Conservation (phyloP, 768 basidiomycete genomes). For the Lepiota brunneoincarnata region DNA sequence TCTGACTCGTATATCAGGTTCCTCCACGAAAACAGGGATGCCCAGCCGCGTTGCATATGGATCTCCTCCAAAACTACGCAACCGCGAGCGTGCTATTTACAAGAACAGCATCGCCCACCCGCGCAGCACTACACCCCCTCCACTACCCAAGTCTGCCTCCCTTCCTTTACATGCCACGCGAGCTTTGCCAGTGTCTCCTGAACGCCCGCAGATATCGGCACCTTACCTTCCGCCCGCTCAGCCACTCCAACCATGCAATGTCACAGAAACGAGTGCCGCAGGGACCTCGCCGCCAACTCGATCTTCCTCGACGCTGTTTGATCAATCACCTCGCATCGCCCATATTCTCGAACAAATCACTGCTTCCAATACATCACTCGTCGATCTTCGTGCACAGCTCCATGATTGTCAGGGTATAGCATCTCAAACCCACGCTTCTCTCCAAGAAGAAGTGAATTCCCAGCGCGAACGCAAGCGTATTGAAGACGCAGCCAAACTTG, state of each 20-base stretch:
- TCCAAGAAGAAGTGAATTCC: slow-evolving; percentile 74
- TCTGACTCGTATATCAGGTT: slow-evolving; percentile 30
- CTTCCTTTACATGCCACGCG: slow-evolving; percentile 72
- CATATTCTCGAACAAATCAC: slow-evolving; percentile 78
- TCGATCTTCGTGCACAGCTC: slow-evolving; percentile 71
- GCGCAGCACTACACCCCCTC: slow-evolving; percentile 77
- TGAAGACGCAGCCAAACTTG: slow-evolving; percentile 77
- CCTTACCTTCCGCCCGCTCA: slow-evolving; percentile 27
- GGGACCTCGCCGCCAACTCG: slow-evolving; percentile 30
- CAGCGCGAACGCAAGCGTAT: slow-evolving; percentile 73
- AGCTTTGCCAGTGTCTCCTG: slow-evolving; percentile 27
- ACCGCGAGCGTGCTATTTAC: slow-evolving; percentile 54
- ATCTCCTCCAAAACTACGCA: slow-evolving; percentile 54
- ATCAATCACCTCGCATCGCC: slow-evolving; percentile 67
- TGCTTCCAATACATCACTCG: slow-evolving; percentile 53
- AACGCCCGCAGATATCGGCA: slow-evolving; percentile 25
- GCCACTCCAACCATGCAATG: slow-evolving; percentile 14
- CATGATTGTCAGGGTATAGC: slow-evolving; percentile 56
- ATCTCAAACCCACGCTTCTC: slow-evolving; percentile 53
- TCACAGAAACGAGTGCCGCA: slow-evolving; percentile 26
- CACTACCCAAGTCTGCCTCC: slow-evolving; percentile 78
- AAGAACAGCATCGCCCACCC: slow-evolving; percentile 32
- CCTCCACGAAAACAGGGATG: slow-evolving; percentile 48
- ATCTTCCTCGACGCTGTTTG: slow-evolving; percentile 45
- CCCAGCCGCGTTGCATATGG: slow-evolving; percentile 41